Evolutionary conservation across 139 green algal genomes (phyloP).

Genomic region (Closterium sp.): DNA sequence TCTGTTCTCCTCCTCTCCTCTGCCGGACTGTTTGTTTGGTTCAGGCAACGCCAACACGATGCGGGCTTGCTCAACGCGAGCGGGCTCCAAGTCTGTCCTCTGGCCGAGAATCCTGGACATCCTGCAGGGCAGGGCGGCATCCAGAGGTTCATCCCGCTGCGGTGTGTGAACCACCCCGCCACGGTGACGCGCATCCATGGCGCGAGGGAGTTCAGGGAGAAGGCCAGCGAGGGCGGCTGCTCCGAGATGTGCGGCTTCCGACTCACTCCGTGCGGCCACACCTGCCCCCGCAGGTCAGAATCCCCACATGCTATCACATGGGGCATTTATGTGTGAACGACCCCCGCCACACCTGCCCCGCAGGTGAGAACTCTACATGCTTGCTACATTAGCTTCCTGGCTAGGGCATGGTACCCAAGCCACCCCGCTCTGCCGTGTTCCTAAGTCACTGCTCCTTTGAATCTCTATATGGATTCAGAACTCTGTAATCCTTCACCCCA

Average conservation of each 20-base stretch:
- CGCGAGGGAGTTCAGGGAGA: background rate
- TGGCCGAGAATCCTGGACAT: background rate
- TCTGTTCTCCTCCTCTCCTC: too few relatives aligned
- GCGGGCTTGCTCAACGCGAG: too few relatives aligned
- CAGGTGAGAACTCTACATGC: background rate
- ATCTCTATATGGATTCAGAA: too few relatives aligned
- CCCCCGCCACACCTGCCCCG: too few relatives aligned
- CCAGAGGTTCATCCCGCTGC: background rate
- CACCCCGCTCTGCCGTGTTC: too few relatives aligned
- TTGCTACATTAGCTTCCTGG: too few relatives aligned
- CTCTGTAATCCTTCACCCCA: too few relatives aligned
- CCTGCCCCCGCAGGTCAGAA: slow-evolving; percentile 26
- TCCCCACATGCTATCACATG: too few relatives aligned
- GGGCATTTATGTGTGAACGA: too few relatives aligned
- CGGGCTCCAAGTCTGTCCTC: background rate
- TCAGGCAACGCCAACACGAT: background rate
- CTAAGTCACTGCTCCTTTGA: too few relatives aligned
- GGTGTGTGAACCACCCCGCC: background rate
- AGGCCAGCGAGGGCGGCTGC: background rate
- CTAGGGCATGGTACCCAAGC: too few relatives aligned
- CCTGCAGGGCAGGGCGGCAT: background rate
- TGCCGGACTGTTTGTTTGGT: too few relatives aligned
- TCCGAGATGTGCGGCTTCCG: background rate
- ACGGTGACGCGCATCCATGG: background rate
- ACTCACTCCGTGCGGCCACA: slow-evolving; percentile 33